Base-by-base conservation (phyloP, 768 basidiomycete genomes). In the Pulveroboletus sp. region DNA sequence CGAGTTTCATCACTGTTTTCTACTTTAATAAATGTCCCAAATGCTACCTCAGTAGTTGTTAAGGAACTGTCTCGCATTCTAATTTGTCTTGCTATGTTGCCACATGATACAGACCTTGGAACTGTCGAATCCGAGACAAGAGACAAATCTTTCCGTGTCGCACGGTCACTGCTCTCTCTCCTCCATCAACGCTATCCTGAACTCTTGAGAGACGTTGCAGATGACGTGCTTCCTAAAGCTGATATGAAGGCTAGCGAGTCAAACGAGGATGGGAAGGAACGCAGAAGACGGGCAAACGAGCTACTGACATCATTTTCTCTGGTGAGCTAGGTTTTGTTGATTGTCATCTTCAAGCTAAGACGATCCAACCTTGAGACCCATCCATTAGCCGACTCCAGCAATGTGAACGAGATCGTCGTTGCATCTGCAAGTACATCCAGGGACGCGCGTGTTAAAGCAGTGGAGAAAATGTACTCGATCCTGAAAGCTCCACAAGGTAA, bases 101-200 rank as follows among this genome's bases (percentile, higher is more conserved):
- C 50, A 14, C n/a, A 18, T 7, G 37, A 51, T 18, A 41, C 17
- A 0, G 31, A 52, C 27, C 39, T 37, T 33, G 57, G 15, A 9
- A 26, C 35, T 12, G 24, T 26, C 8, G 46, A 53, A 32, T 15
- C n/a, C 8, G 56, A 47, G 27, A 49, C 11, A 10, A 52, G 40
- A 39, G 55, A 53, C 8, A 36, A 58, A 17, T 50, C 15, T 0
- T 24, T 38, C 35, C 43, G 47, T 11, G 52, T 35, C 9, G 64
- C 62, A 27, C 64, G 68, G 3, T 56, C 64, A 10, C 59, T 89
- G 0, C 71, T 93, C 33, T 72, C 76, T 8, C 69, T 71, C 24
- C 64, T 91, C 10, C 78, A 86, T 46, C 90, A 90, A 57, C 80
- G 86, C 17, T 73, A 87, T 57, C 77, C 83, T 0, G 58, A 69